Percentiles rank a stretch among this genome's conserved stretches.
phyloP scores from a whole-genome alignment of 192 early-diverging fungal species.

The Chytriomyces hyalinus region DNA sequence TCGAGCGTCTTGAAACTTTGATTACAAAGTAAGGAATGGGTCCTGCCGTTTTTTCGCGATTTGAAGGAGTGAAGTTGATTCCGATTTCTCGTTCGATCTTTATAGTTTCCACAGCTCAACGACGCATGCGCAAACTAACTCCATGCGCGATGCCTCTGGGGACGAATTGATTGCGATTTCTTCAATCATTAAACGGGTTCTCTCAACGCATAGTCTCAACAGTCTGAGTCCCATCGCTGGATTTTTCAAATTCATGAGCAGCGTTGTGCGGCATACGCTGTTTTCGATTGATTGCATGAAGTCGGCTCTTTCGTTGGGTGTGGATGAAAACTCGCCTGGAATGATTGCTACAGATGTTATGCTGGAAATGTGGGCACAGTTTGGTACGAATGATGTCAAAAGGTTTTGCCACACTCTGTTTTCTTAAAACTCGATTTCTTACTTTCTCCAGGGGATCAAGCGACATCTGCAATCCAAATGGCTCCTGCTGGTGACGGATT shows the following conservation, averaged over 20 bases:
- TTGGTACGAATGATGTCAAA: not conserved
- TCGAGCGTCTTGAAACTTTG: not conserved
- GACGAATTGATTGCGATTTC: slow-evolving; percentile 25
- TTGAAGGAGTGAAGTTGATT: not conserved
- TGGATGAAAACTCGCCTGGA: slow-evolving; percentile 18
- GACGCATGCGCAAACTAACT: slow-evolving; percentile 15
- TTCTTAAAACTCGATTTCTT: not conserved
- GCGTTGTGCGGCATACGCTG: slow-evolving; percentile 11
- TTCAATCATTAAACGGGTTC: slow-evolving; percentile 18
- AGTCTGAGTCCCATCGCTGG: not conserved
- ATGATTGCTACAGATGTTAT: slow-evolving; percentile 30
- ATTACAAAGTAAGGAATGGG: slow-evolving; percentile 12
- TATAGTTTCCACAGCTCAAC: slow-evolving; percentile 4
- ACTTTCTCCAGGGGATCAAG: slow-evolving; percentile 10
- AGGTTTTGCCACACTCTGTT: not conserved
- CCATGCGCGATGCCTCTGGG: not conserved
- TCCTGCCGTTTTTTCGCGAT: too few species aligned
- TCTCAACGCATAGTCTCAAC: slow-evolving; percentile 11
- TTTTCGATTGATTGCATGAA: slow-evolving; percentile 27
- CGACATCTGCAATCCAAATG: not conserved
- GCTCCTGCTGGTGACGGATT: not conserved
- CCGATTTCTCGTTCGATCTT: not conserved
- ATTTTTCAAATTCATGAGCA: slow-evolving; percentile 17
- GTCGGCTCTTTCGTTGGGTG: not conserved
- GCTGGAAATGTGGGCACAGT: slow-evolving; percentile 28